A percentile compares a stretch with the other conserved stretches of the same genome.
Evolutionary conservation across 2,329 filamentous ascomycete species (phyloP).

Genomic region (Chrysoporthe cubensis): DNA sequence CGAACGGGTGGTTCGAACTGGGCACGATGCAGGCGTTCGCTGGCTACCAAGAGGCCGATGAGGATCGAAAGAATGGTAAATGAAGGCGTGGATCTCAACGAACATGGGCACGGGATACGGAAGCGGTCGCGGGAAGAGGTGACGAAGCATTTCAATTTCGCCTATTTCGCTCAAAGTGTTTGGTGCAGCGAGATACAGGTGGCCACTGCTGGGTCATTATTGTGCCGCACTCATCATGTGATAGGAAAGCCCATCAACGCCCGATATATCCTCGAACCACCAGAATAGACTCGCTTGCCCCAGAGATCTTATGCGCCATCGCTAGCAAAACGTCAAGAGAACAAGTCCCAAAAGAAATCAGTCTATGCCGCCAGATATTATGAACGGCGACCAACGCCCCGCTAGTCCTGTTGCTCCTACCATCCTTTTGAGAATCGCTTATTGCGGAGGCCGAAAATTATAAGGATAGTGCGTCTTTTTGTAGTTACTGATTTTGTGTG

Average conservation of each 20-base stretch:
- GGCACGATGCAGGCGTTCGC: no score
- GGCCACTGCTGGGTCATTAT: not conserved
- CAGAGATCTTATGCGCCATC: conserved; percentile 25
- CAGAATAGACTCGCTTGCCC: conserved; percentile 4
- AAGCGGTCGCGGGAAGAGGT: not conserved
- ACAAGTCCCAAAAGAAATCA: conserved; percentile 15
- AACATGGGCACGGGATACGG: no score
- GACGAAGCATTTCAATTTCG: not conserved
- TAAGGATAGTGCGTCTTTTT: not conserved
- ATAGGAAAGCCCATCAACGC: not conserved
- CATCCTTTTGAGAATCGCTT: not conserved
- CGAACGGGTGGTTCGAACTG: no score
- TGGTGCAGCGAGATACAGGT: not conserved
- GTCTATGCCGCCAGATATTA: conserved; percentile 26
- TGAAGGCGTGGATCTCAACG: no score
- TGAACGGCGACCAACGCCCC: conserved; percentile 2
- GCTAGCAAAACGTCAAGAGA: conserved; percentile 25
- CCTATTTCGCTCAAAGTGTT: not conserved
- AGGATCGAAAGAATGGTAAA: no score
- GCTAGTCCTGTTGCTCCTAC: conserved; percentile 1
- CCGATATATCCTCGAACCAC: not conserved
- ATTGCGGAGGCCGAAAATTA: not conserved
- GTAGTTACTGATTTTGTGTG: not conserved
- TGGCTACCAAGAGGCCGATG: no score
- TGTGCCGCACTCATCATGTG: not conserved